Percentiles rank a stretch among this genome's conserved stretches.
Conservation (phyloP, 768 basidiomycete species). For the Trametes punicea region DNA sequence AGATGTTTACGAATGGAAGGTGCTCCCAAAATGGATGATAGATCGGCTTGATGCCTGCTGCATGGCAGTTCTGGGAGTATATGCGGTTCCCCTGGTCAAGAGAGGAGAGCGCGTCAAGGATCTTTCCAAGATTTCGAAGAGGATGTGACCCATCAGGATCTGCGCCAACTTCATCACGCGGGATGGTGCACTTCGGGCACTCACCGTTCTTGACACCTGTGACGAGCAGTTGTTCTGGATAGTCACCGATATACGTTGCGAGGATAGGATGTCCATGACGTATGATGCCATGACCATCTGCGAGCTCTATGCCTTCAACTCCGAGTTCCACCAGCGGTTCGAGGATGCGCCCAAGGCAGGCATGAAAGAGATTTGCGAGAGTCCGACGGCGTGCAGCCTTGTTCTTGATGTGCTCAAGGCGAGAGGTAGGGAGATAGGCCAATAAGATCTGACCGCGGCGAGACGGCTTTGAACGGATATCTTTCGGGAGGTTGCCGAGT, state of each 20-base stretch:
- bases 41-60: slow-evolving; percentile 5
- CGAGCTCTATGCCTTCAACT: slow-evolving; percentile 30
- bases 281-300: slow-evolving; percentile 35
- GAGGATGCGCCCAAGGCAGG: slow-evolving; percentile 31
- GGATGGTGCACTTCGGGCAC: slow-evolving; percentile 10
- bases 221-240: slow-evolving; percentile 23
- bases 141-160: background rate
- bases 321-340: slow-evolving; percentile 31
- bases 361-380: slow-evolving; percentile 38
- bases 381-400: slow-evolving; percentile 23
- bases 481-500: slow-evolving; percentile 29
- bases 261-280: slow-evolving; percentile 34
- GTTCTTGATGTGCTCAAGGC: slow-evolving; percentile 14
- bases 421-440: slow-evolving; percentile 25
- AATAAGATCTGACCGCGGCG: slow-evolving; percentile 19
- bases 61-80: slow-evolving; percentile 26
- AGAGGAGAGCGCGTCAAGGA: background rate
- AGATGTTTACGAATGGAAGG: slow-evolving; percentile 7
- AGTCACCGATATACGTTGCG: slow-evolving; percentile 24
- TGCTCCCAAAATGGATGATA: slow-evolving; percentile 2
- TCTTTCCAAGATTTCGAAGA: background rate
- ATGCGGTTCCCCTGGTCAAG: background rate
- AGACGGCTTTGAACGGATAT: slow-evolving; percentile 18
- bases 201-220: slow-evolving; percentile 14
- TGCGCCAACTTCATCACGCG: background rate